Conservation (phyloP, 345 rosid species). For the Litchi chinensis region DNA sequence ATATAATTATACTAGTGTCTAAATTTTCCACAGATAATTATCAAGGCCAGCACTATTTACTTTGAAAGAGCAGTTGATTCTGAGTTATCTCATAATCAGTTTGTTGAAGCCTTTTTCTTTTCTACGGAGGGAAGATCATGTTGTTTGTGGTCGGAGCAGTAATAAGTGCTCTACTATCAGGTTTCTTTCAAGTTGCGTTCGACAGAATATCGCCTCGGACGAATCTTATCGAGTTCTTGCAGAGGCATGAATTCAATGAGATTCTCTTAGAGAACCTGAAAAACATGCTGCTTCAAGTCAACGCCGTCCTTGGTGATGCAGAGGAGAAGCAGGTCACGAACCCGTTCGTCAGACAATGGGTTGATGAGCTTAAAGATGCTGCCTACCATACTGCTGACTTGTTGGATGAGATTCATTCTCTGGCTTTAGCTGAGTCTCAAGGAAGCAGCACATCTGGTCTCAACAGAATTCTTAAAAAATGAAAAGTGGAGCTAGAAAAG, state of each 20-base stretch:
- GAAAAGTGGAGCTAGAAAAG: neutral
- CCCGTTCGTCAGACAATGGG: constrained; percentile 6
- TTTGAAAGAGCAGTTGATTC: neutral
- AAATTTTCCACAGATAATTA: too few relatives aligned
- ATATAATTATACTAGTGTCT: too few relatives aligned
- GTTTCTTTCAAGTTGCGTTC: constrained; percentile 15
- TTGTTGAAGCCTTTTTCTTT: too few relatives aligned
- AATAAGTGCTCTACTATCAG: constrained; percentile 12
- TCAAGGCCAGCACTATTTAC: too few relatives aligned
- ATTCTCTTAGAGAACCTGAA: constrained; percentile 9
- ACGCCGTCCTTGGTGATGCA: constrained; percentile 19
- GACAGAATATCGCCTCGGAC: constrained; percentile 6
- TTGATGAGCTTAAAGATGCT: constrained; percentile 24
- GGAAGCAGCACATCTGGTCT: neutral
- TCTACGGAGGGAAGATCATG: neutral
- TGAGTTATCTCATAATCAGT: neutral
- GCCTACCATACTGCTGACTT: constrained; percentile 18
- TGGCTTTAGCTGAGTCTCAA: neutral
- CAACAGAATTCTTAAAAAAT: neutral
- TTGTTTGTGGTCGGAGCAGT: neutral
- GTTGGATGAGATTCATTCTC: constrained; percentile 12
- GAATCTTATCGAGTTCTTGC: neutral
- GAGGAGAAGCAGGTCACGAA: constrained; percentile 22
- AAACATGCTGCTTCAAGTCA: neutral
- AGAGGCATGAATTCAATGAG: neutral